Conservation (phyloP, 176 grass and related monocot genomes). For the Ananas comosus region DNA sequence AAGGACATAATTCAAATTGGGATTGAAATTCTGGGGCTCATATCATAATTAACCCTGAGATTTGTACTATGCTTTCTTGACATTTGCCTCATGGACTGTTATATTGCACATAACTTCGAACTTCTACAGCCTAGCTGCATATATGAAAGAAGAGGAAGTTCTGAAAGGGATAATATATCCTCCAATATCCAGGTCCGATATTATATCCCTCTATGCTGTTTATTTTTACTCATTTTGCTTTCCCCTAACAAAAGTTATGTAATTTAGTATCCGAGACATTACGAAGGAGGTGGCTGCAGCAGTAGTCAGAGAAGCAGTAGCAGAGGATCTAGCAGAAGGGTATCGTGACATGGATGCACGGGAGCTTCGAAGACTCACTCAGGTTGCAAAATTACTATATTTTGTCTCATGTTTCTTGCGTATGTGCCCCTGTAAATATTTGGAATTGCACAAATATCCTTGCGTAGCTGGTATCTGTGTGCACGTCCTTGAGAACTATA, state of each 20-base stretch:
- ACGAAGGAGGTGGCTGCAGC: constrained; percentile 91
- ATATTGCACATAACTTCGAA: constrained; percentile 16
- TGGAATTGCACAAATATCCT: too few species aligned
- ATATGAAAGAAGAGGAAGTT: constrained; percentile 94
- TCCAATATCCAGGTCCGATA: constrained; percentile 67
- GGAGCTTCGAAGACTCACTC: constrained; percentile 70
- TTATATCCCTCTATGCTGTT: not conserved
- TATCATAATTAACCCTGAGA: too few species aligned
- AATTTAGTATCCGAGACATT: constrained; percentile 84
- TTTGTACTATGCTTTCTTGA: too few species aligned
- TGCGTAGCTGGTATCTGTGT: not conserved
- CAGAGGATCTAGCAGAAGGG: constrained; percentile 87
- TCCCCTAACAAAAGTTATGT: not conserved
- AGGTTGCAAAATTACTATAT: constrained; percentile 39
- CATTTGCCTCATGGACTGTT: not conserved
- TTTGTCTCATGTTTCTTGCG: not conserved
- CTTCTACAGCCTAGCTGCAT: constrained; percentile 72
- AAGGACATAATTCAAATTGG: too few species aligned
- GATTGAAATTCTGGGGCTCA: too few species aligned
- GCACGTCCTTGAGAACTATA: not conserved
- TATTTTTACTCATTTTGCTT: not conserved
- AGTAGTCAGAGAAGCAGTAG: constrained; percentile 82
- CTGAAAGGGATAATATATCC: constrained; percentile 87
- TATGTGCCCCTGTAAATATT: too few species aligned
- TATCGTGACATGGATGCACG: constrained; percentile 85